Base-by-base conservation (phyloP, 306 rosid genomes). In the Dalbergia cultrata region DNA sequence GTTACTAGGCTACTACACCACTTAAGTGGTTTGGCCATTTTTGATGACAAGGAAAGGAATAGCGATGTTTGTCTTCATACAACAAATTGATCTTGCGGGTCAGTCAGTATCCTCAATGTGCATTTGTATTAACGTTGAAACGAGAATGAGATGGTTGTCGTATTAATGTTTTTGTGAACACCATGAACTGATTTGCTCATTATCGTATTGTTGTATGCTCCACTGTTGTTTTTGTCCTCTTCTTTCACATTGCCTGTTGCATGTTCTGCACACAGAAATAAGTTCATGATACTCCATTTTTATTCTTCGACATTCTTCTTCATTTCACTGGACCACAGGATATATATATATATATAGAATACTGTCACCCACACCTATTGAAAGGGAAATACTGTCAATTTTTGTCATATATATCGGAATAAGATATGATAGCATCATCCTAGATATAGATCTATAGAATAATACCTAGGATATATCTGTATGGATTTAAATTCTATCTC, bases 111-210 rank as follows among this genome's bases (percentile, higher is more conserved):
- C 73, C 62, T 69, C 76, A 76, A 70, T 75, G 68, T 63, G 84
- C 53, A 47, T 74, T 66, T 73, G 73, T 67, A 52, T 74, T 26
- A 65, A 67, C 57, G 13, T 72, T 56, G 19, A 71, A 65, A 45
- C n/a, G 63, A 47, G 61, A 76, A 72, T 56, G 75, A 77, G 56
- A 74, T 81, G 33, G 13, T 59, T 85, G 88, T 85, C 88, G 64
- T 81, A 34, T 81, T 85, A 77, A 66, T 70, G 44, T 74, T 66
- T 50, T 43, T 13, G 58, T 58, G 68, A 64, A 76, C 72, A 49
- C 8, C 35, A 37, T 37, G 5, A 37, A 71, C 39, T 45, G 17
- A 33, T 77, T 59, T 85, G 69, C 67, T 70, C 81, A 67, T 60
- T 85, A 49, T 74, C 13, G 33, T 68, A 57, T 66, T 63, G 37